Conservation (phyloP, 257 asterid genomes). For the Solanum acaule region DNA sequence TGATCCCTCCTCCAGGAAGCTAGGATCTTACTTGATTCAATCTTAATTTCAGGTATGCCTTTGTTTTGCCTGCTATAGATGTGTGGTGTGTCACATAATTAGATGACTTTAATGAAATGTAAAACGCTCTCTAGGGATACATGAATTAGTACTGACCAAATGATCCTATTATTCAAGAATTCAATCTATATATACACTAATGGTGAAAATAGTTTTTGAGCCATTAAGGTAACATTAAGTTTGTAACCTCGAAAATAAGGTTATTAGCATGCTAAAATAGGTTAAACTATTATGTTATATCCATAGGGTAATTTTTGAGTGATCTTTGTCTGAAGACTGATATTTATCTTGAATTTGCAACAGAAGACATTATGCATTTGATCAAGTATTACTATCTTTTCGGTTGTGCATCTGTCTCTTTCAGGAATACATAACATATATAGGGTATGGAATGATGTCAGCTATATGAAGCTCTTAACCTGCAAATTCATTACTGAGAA, state of each 20-base stretch:
- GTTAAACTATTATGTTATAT: not conserved
- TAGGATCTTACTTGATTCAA: too few species aligned
- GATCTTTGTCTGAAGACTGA: not conserved
- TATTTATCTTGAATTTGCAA: not conserved
- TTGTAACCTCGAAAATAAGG: not conserved
- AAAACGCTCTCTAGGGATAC: too few species aligned
- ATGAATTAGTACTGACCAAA: not conserved
- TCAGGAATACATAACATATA: not conserved
- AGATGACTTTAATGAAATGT: too few species aligned
- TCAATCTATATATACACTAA: not conserved
- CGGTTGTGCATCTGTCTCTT: not conserved
- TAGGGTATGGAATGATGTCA: not conserved
- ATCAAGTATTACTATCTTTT: not conserved
- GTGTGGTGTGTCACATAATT: too few species aligned
- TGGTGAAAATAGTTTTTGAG: not conserved
- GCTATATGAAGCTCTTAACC: not conserved
- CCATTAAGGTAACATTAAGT: not conserved
- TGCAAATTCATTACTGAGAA: not conserved
- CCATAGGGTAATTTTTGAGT: not conserved
- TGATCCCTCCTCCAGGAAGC: too few species aligned
- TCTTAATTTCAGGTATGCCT: too few species aligned
- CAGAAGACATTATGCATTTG: not conserved
- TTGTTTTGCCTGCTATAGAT: too few species aligned
- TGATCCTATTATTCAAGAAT: not conserved
- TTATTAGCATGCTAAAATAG: not conserved